phyloP scores from a whole-genome alignment of 1,284 basidiomycete genomes.

The Malassezia obtusa region DNA sequence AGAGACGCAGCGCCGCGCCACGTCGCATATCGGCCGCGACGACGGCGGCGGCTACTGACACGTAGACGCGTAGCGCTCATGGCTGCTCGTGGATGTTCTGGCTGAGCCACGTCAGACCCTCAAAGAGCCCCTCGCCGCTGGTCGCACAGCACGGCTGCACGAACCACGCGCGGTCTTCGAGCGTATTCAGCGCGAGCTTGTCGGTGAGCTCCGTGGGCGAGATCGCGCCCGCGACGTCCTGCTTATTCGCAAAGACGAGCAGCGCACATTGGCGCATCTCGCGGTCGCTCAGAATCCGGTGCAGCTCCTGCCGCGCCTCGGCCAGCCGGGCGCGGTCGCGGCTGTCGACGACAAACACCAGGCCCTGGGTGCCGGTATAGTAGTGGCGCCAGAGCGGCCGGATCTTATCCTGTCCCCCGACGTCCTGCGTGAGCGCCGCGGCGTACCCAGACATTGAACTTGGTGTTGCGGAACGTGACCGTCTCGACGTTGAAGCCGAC shows the following conservation, averaged over 20 bases:
- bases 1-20: slow-evolving; percentile 75
- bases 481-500: slow-evolving; percentile 57
- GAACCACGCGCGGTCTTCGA: slow-evolving; percentile 97
- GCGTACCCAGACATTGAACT: slow-evolving; percentile 43
- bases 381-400: slow-evolving; percentile 78
- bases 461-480: slow-evolving; percentile 51
- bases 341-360: slow-evolving; percentile 61
- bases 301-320: slow-evolving; percentile 90
- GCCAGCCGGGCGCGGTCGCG: slow-evolving; percentile 88
- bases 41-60: slow-evolving; percentile 29
- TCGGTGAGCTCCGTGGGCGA: slow-evolving; percentile 97
- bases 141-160: slow-evolving; percentile 62
- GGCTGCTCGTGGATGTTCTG: slow-evolving; percentile 20
- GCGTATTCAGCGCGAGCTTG: slow-evolving; percentile 83
- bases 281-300: slow-evolving; percentile 88
- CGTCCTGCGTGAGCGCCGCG: slow-evolving; percentile 41
- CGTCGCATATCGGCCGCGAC: slow-evolving; percentile 63
- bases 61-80: neutral
- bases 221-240: slow-evolving; percentile 97
- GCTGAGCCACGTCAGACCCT: slow-evolving; percentile 42
- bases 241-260: slow-evolving; percentile 98
- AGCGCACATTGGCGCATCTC: slow-evolving; percentile 97
- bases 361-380: slow-evolving; percentile 59
- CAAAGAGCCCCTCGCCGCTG: slow-evolving; percentile 41
- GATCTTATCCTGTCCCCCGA: slow-evolving; percentile 52